Base-by-base conservation (phyloP, 345 rosid species). In the Lepidium africanum region DNA sequence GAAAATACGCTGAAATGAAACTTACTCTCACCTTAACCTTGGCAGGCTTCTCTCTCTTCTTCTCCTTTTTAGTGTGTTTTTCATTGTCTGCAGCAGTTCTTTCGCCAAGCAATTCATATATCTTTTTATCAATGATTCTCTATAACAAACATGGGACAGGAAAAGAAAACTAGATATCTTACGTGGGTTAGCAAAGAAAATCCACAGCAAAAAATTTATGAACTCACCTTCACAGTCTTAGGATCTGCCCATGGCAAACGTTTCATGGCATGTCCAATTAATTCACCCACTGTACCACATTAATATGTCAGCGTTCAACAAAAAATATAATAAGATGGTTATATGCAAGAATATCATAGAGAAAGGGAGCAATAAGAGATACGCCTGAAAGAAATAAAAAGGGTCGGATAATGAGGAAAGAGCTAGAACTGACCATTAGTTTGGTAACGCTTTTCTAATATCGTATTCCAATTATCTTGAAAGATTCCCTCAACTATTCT, bases 211-310 rank as follows among this genome's bases (percentile, higher is more conserved):
- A 52, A 21, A 3, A 7, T 9, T 35, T 21, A 19, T 25, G 5
- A 5, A 16, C 45, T 75, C 73, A 88, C 96, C 95, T 83, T 87
- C 27, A 89, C 88, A 75, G 79, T 75, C 75, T 84, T 85, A 59
- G 87, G 81, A 76, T 90, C 97, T 65, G 89, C 97, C 98, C 98
- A 93, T 45, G 94, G 97, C 52, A 82, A 83, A 70, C 48, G 80
- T 78, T 84, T 87, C 54, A 94, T 81, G 9, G 88, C 82, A 77
- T 79, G 80, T 23, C 81, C 91, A 55, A 87, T 76, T 36, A 93
- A 76, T 64, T 84, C 85, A 59, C 95, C 96, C 63, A 79, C 97
- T 93, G 58, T 15, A 65, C 25, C 10, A 74, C 60, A 64, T 46
- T 39, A 49, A 61, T 8, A 50, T 17, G 39, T 63, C 41, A 75